A percentile compares a stretch with the other conserved stretches of the same genome.
Evolutionary conservation across 2,329 filamentous ascomycete genomes (phyloP).

Genomic region (Aureobasidium subglaciale): DNA sequence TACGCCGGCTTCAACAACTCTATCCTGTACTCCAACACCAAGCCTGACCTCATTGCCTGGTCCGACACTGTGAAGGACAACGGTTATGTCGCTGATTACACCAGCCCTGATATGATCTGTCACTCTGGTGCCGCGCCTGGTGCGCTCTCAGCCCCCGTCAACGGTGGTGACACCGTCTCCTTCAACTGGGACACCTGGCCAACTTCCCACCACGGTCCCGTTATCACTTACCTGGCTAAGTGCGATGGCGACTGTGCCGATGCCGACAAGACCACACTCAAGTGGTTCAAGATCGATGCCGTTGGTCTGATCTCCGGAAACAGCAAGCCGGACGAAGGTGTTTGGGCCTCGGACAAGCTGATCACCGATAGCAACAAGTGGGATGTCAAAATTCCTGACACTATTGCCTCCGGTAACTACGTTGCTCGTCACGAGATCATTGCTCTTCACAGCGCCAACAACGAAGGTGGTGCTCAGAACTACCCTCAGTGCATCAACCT

Average conservation of each 20-base stretch:
- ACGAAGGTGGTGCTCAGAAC: constrained; percentile 38
- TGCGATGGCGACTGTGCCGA: constrained; percentile 49
- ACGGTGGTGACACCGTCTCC: constrained; percentile 53
- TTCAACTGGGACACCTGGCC: constrained; percentile 62
- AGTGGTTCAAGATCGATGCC: constrained; percentile 59
- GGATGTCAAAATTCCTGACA: constrained; percentile 45
- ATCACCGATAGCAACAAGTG: constrained; percentile 43
- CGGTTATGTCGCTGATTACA: constrained; percentile 26
- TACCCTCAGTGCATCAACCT: constrained; percentile 51
- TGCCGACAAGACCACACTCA: constrained; percentile 46
- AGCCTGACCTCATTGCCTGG: constrained; percentile 48
- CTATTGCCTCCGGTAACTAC: constrained; percentile 51
- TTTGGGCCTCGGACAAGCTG: constrained; percentile 51
- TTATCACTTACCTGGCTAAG: constrained; percentile 57
- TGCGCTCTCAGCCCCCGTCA: constrained; percentile 46
- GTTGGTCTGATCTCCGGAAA: constrained; percentile 44
- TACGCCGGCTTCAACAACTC: constrained; percentile 37
- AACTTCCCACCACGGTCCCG: constrained; percentile 55
- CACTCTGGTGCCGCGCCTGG: constrained; percentile 51
- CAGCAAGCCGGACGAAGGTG: constrained; percentile 36
- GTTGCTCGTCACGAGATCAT: constrained; percentile 55
- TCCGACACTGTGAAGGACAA: constrained; percentile 40
- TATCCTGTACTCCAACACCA: constrained; percentile 32
- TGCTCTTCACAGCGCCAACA: constrained; percentile 49
- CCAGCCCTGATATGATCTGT: constrained; percentile 25